phyloP scores from a whole-genome alignment of 2,329 filamentous ascomycete species.

The Coniochaeta sp. region DNA sequence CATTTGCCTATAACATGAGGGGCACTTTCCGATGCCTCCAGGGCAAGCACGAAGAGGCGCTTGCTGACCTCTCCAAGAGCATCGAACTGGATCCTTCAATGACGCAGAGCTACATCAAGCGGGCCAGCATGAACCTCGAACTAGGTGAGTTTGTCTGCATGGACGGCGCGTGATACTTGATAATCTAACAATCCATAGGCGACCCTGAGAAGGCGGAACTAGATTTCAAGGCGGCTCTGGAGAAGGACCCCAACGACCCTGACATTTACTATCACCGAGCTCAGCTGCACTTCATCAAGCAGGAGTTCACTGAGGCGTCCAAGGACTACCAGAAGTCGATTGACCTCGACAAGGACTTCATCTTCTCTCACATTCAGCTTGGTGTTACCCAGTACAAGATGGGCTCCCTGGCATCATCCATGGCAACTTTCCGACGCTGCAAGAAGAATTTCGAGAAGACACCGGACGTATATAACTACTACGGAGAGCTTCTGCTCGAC shows the following conservation, averaged over 20 bases:
- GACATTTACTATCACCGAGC: conserved; percentile 99
- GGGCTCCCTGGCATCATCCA: conserved; percentile 93
- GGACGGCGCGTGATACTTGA: neutral
- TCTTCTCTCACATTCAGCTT: conserved; percentile 98
- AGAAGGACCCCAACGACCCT: conserved; percentile 80
- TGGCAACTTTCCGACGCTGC: conserved; percentile 95
- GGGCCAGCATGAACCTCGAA: conserved; percentile 95
- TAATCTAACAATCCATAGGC: conserved; percentile 39
- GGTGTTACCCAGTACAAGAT: conserved; percentile 99
- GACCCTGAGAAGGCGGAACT: conserved; percentile 78
- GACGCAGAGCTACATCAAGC: conserved; percentile 98
- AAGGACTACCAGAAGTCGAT: conserved; percentile 99
- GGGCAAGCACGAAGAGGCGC: conserved; percentile 76
- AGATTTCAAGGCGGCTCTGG: conserved; percentile 80
- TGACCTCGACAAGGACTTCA: conserved; percentile 90
- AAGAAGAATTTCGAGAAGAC: conserved; percentile 98
- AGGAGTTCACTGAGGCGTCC: conserved; percentile 84
- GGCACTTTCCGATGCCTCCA: conserved; percentile 92
- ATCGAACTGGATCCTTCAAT: conserved; percentile 81
- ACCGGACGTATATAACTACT: conserved; percentile 99
- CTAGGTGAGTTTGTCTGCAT: conserved; percentile 50
- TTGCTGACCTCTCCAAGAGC: conserved; percentile 84
- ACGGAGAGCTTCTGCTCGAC: conserved; percentile 91
- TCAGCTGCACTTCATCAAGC: conserved; percentile 95
- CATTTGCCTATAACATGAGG: conserved; percentile 90